Evolutionary conservation across 2,329 filamentous ascomycete species (phyloP).

Genomic region (Ceratocystis ficicola): DNA sequence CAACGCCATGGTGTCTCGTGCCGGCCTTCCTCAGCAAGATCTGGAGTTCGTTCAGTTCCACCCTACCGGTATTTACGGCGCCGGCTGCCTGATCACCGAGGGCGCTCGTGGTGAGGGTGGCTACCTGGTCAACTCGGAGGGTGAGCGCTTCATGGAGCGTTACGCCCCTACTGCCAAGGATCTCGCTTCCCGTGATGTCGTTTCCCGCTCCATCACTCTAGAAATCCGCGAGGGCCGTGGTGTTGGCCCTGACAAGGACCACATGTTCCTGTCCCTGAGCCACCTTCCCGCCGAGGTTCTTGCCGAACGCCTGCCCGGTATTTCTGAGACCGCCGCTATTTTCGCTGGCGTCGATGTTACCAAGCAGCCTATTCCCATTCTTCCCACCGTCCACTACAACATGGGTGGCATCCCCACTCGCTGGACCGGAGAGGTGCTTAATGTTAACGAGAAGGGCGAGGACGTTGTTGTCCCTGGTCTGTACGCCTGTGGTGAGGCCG

Average conservation of each 20-base stretch:
- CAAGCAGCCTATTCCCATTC: conserved; percentile 91
- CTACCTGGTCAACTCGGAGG: conserved; percentile 93
- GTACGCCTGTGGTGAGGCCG: conserved; percentile 92
- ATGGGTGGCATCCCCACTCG: conserved; percentile 98
- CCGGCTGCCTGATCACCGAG: conserved; percentile 94
- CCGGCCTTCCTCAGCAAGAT: conserved; percentile 96
- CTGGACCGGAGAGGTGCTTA: conserved; percentile 93
- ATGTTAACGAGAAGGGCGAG: conserved; percentile 70
- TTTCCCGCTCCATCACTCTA: conserved; percentile 95
- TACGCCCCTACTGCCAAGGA: conserved; percentile 98
- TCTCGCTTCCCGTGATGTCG: conserved; percentile 89
- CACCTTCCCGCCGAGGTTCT: conserved; percentile 86
- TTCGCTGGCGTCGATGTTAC: conserved; percentile 94
- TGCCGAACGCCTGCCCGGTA: conserved; percentile 92
- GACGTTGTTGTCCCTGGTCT: conserved; percentile 91
- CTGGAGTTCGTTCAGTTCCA: conserved; percentile 99
- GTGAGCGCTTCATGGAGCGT: conserved; percentile 98
- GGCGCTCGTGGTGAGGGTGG: conserved; percentile 96
- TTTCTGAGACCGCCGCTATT: conserved; percentile 95
- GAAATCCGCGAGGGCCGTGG: conserved; percentile 96
- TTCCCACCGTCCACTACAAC: conserved; percentile 98
- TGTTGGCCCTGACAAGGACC: conserved; percentile 93
- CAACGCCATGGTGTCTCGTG: conserved; percentile 98
- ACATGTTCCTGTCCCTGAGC: conserved; percentile 96
- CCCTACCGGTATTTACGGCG: conserved; percentile 96